Percentiles rank a stretch among this genome's conserved stretches.
Conservation (phyloP, 208 protist genomes). For the Acanthamoeba royreba region DNA sequence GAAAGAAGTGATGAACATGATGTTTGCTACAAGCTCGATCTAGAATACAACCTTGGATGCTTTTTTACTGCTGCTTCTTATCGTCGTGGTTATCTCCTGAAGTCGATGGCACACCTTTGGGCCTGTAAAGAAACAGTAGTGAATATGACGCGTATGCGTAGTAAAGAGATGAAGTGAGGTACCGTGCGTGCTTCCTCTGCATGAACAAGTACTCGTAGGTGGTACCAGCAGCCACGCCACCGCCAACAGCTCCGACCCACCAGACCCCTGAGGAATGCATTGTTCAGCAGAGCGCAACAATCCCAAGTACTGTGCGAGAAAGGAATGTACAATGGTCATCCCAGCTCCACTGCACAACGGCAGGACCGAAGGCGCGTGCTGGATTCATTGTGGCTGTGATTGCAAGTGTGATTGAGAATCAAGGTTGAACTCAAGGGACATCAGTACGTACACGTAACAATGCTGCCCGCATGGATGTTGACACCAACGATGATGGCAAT, state of each 20-base stretch:
- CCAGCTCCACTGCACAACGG: neutral
- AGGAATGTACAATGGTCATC: neutral
- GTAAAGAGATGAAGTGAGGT: neutral
- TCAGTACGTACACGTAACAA: neutral
- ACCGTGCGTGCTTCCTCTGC: neutral
- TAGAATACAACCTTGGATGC: too few relatives aligned
- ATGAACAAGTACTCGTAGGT: slow-evolving; percentile 8
- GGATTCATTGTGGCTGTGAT: neutral
- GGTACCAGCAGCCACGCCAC: neutral
- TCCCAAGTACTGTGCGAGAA: neutral
- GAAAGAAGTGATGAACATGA: too few relatives aligned
- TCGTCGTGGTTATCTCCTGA: neutral
- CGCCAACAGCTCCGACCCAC: neutral
- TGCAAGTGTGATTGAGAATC: neutral
- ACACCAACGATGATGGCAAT: neutral
- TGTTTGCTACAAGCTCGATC: too few relatives aligned
- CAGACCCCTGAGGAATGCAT: neutral
- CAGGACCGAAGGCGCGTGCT: neutral
- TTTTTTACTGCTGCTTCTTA: neutral
- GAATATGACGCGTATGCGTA: neutral
- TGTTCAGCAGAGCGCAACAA: neutral
- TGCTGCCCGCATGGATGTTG: neutral
- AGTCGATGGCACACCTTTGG: neutral
- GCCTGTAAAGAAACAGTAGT: neutral
- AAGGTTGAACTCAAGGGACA: neutral